Evolutionary conservation across 768 basidiomycete genomes (phyloP).

Genomic region (Pholiota molesta): DNA sequence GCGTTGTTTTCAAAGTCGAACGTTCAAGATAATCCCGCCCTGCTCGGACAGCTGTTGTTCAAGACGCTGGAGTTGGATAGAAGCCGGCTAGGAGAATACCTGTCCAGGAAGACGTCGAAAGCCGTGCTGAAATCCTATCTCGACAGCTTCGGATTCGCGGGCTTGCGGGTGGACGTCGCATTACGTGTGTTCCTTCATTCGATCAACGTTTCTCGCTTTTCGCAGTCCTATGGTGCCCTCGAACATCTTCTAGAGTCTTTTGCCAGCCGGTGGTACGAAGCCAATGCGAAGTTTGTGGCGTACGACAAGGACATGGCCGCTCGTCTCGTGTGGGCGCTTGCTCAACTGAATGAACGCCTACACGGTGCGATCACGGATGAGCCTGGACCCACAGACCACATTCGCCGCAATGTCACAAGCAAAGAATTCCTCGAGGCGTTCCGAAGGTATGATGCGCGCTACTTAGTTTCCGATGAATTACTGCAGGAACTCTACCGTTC

Average conservation of each 20-base stretch:
- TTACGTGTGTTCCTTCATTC: slow-evolving; percentile 89
- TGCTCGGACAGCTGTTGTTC: slow-evolving; percentile 82
- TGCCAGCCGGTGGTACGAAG: slow-evolving; percentile 88
- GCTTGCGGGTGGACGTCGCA: slow-evolving; percentile 85
- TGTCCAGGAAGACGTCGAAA: slow-evolving; percentile 74
- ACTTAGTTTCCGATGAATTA: slow-evolving; percentile 72
- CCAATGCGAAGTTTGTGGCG: slow-evolving; percentile 75
- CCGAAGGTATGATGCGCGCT: slow-evolving; percentile 72
- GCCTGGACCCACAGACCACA: slow-evolving; percentile 55
- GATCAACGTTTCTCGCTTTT: slow-evolving; percentile 54
- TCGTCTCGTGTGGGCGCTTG: slow-evolving; percentile 77
- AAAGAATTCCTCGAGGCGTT: slow-evolving; percentile 88
- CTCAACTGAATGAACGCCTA: slow-evolving; percentile 87
- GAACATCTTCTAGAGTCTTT: slow-evolving; percentile 85
- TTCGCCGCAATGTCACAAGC: slow-evolving; percentile 61
- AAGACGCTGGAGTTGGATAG: slow-evolving; percentile 84
- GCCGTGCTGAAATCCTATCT: slow-evolving; percentile 81
- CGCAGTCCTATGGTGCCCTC: slow-evolving; percentile 44
- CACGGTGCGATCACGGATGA: slow-evolving; percentile 74
- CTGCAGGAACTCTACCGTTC: slow-evolving; percentile 81
- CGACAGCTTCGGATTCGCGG: slow-evolving; percentile 84
- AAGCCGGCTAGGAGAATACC: slow-evolving; percentile 80
- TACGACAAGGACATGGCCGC: slow-evolving; percentile 83
- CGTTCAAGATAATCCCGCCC: slow-evolving; percentile 63
- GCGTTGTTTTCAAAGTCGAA: slow-evolving; percentile 65